phyloP scores from a whole-genome alignment of 108 stramenopile genomes.

The Cyclotella baltica region DNA sequence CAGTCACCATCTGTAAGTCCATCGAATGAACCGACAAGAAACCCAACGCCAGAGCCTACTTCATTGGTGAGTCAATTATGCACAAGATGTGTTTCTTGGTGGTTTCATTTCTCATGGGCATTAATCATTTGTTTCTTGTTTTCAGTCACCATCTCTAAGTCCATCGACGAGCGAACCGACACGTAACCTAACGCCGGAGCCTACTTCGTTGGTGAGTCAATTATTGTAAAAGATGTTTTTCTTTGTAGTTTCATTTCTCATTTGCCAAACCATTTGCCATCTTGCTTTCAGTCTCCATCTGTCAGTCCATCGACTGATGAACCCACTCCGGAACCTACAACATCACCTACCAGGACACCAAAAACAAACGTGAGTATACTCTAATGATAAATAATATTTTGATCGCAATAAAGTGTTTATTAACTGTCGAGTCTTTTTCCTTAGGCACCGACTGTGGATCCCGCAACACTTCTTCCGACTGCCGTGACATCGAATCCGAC shows the following conservation, averaged over 20 bases:
- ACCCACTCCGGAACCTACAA: background rate
- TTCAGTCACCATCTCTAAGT: background rate
- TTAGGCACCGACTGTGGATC: constrained; percentile 3
- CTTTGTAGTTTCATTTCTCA: no score
- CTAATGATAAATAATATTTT: no score
- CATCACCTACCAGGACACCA: background rate
- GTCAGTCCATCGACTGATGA: background rate
- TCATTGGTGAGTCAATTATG: no score
- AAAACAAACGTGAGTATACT: background rate
- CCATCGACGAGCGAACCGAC: background rate
- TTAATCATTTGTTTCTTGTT: background rate
- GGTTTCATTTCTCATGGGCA: no score
- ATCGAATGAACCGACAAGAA: background rate
- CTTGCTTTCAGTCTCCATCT: background rate
- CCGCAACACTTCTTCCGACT: background rate
- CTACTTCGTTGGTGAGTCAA: no score
- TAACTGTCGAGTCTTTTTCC: background rate
- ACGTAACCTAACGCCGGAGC: background rate
- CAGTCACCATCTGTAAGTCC: background rate
- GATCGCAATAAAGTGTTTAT: no score
- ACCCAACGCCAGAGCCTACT: background rate
- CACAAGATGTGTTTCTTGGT: no score
- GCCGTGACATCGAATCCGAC: constrained; percentile 5
- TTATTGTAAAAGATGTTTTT: no score
- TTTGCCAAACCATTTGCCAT: no score